These are phyloP conservation scores for Corymbia citriodora DNA, from an alignment of 441 rosid genomes.

Conservation along the genomic window DNA sequence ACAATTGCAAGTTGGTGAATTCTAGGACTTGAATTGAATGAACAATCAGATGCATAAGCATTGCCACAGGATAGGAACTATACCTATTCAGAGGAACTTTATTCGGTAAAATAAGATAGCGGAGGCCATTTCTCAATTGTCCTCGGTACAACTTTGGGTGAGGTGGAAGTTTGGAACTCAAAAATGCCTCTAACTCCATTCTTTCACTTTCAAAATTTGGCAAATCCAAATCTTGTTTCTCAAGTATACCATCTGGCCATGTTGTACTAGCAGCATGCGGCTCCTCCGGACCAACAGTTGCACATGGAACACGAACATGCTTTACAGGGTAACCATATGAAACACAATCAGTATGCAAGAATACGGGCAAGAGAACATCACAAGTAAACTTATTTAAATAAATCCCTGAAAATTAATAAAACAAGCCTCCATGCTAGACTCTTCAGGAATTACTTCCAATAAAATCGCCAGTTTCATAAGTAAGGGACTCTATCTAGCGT, in stretches of 20 bases:
- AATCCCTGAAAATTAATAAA: not conserved
- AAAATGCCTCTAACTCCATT: constrained; percentile 52
- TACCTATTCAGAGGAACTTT: constrained; percentile 97
- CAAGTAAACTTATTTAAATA: not conserved
- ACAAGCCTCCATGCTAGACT: not conserved
- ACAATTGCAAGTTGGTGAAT: not conserved
- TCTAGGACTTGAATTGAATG: not conserved
- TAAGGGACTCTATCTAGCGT: not conserved
- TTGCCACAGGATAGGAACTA: not conserved
- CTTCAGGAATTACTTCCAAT: not conserved
- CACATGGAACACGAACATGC: constrained; percentile 41
- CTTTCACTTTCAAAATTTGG: constrained; percentile 39
- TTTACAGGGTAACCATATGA: constrained; percentile 35
- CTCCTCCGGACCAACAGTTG: constrained; percentile 95
- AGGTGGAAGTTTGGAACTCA: constrained; percentile 71
- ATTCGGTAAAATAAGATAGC: constrained; percentile 90
- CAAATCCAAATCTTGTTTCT: constrained; percentile 62
- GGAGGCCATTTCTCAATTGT: constrained; percentile 88
- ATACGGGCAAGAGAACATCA: not conserved
- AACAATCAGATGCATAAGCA: not conserved
- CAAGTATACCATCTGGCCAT: constrained; percentile 78
- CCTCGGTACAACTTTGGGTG: constrained; percentile 89
- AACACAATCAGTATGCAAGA: not conserved
- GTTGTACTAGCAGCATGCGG: constrained; percentile 95
- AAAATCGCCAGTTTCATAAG: not conserved